Percentiles rank a stretch among this genome's conserved stretches.
Evolutionary conservation across 129 eudicot species (phyloP).

Genomic region (Flaveria trinervia): DNA sequence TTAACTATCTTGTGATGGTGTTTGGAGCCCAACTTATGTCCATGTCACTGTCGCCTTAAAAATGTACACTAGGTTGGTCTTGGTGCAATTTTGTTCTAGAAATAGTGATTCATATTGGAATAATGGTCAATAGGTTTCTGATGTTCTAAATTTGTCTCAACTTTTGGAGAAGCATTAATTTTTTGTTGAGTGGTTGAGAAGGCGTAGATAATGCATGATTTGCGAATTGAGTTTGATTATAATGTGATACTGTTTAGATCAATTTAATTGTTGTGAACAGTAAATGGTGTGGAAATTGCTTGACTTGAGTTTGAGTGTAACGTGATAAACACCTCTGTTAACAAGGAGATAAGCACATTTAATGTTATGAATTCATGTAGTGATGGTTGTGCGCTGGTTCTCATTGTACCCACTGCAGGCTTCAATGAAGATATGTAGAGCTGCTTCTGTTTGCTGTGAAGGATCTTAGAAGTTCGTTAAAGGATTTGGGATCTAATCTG

Average conservation of each 20-base stretch:
- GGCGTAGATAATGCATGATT: too few species aligned
- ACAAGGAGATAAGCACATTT: not conserved
- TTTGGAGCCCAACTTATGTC: too few species aligned
- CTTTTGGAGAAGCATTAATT: too few species aligned
- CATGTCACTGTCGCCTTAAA: too few species aligned
- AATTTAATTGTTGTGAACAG: constrained; percentile 8
- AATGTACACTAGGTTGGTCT: too few species aligned
- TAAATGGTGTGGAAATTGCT: constrained; percentile 7
- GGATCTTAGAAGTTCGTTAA: constrained; percentile 68
- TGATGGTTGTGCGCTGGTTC: constrained; percentile 24
- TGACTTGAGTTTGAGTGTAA: constrained; percentile 10
- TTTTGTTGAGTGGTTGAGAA: too few species aligned
- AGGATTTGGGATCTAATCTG: constrained; percentile 77
- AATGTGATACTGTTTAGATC: not conserved
- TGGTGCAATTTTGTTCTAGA: too few species aligned
- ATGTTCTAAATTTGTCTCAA: too few species aligned
- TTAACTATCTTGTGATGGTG: too few species aligned
- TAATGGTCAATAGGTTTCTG: too few species aligned
- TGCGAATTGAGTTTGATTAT: not conserved
- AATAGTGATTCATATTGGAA: too few species aligned
- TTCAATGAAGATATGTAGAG: constrained; percentile 69
- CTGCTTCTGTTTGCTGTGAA: constrained; percentile 74
- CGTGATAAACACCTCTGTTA: not conserved
- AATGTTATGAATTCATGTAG: not conserved
- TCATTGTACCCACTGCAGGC: constrained; percentile 46